Percentiles rank a stretch among this genome's conserved stretches.
These are phyloP conservation scores for Thermothelomyces thermophilus DNA, from an alignment of 2,329 filamentous ascomycete genomes.

Conservation along the genomic window DNA sequence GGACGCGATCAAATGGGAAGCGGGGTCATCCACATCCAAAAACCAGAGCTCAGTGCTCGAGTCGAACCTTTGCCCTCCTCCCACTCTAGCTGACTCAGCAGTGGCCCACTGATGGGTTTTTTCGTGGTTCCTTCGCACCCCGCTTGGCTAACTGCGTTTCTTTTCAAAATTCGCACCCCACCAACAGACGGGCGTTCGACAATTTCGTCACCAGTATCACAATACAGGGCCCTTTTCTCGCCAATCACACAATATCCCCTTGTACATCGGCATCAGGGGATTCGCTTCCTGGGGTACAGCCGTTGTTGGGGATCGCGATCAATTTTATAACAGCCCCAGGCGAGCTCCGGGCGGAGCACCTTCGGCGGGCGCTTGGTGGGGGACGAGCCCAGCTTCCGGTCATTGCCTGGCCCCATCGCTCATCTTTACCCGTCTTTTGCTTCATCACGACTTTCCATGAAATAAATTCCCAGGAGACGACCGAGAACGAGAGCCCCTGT, in stretches of 20 bases:
- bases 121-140: slow-evolving; percentile 17
- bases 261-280: slow-evolving; percentile 1
- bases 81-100: slow-evolving; percentile 18
- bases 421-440: not conserved
- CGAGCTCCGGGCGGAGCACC: not conserved
- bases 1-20: too few species aligned
- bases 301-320: not conserved
- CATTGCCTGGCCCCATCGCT: not conserved
- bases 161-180: slow-evolving; percentile 15
- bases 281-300: not conserved
- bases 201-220: slow-evolving; percentile 23
- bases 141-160: slow-evolving; percentile 21
- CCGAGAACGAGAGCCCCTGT: not conserved
- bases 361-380: slow-evolving; percentile 9
- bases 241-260: slow-evolving; percentile 25
- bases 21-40: slow-evolving; percentile 8
- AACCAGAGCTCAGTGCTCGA: not conserved
- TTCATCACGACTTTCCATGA: slow-evolving; percentile 5
- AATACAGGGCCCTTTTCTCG: slow-evolving; percentile 14
- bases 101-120: slow-evolving; percentile 14
- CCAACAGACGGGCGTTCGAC: slow-evolving; percentile 1
- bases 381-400: slow-evolving; percentile 9
- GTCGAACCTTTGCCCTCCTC: slow-evolving; percentile 18
- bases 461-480: not conserved
- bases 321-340: not conserved